Base-by-base conservation (phyloP, 1,139 yeast genomes). In the Yamadazyma dendronema region DNA sequence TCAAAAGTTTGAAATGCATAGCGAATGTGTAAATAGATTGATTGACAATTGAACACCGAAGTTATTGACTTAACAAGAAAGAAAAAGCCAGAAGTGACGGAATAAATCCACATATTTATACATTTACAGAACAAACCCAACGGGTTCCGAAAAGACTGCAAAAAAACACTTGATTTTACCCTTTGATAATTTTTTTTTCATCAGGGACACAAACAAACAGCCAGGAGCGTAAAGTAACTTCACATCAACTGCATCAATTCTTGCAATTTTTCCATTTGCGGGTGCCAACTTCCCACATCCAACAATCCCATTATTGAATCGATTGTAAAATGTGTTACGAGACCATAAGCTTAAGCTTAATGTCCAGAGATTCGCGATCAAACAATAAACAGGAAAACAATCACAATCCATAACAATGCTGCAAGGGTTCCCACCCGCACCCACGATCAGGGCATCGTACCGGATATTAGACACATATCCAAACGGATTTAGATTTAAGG, bases 1-100 rank as follows among this genome's bases (percentile, higher is more conserved):
- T 28, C 17, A 44, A 32, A 38, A 41, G 36, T 32, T 39, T 46
- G 19, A 43, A 42, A 29, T 44, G 39, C 51, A 48, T 48, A 43
- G 31, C 49, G 49, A 45, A 38, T 28, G 49, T 19, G 9, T 19
- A 19, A 19, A 19, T 19, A 19, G n/a, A n/a, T n/a, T 19, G 6
- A 19, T 19, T 19, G 22, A 19, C 22, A 9, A 19, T 9, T 19
- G 9, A 19, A 7, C 22, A 19, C 22, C 22, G 22, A 19, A 19
- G 22, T 19, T 19, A n/a, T 9, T 7, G 13, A 24, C n/a, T 26
- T 9, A n/a, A 24, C 5, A n/a, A 24, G 12, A 24, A 11, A 24
- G 11, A 24, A 24, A n/a, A 8, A 24, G 13, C 27, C 13, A 8
- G 6, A 8, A 8, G 5, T 26, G 6, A 26, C 6, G n/a, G 6